Conservation (phyloP, 257 asterid genomes). For the Verbascum thapsus region DNA sequence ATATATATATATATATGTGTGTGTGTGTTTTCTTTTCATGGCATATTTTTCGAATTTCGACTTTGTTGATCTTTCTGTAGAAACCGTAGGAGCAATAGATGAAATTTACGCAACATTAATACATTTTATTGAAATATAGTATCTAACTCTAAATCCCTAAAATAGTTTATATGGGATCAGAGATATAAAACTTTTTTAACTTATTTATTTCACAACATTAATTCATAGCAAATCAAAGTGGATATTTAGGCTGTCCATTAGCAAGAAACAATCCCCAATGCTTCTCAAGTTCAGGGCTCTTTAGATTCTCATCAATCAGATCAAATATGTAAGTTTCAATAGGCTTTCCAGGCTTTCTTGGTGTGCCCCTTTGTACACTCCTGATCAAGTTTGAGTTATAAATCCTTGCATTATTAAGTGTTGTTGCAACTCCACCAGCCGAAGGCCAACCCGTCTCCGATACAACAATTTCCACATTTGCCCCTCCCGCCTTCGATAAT, state of each 20-base stretch:
- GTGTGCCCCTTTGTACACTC: constrained; percentile 29
- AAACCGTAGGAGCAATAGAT: too few species aligned
- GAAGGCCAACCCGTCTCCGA: constrained; percentile 59
- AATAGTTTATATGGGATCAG: not conserved
- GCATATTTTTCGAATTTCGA: too few species aligned
- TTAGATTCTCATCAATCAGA: constrained; percentile 41
- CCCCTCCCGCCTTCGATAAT: constrained; percentile 38
- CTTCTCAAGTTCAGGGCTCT: constrained; percentile 43
- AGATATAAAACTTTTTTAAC: not conserved
- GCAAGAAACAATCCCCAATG: constrained; percentile 41
- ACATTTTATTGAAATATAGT: too few species aligned
- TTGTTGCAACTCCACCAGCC: constrained; percentile 43
- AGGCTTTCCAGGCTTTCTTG: constrained; percentile 35
- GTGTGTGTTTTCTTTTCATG: too few species aligned
- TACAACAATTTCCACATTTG: constrained; percentile 35
- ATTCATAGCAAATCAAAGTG: constrained; percentile 16
- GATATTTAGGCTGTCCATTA: constrained; percentile 39
- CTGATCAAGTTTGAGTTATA: constrained; percentile 37
- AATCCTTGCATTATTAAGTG: constrained; percentile 34
- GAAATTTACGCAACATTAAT: too few species aligned
- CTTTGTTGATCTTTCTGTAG: too few species aligned
- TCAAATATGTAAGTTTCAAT: constrained; percentile 36
- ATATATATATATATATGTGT: too few species aligned
- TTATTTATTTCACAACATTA: not conserved
- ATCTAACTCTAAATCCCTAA: not conserved